Evolutionary conservation across 345 rosid genomes (phyloP).

Genomic region (Moringa oleifera): DNA sequence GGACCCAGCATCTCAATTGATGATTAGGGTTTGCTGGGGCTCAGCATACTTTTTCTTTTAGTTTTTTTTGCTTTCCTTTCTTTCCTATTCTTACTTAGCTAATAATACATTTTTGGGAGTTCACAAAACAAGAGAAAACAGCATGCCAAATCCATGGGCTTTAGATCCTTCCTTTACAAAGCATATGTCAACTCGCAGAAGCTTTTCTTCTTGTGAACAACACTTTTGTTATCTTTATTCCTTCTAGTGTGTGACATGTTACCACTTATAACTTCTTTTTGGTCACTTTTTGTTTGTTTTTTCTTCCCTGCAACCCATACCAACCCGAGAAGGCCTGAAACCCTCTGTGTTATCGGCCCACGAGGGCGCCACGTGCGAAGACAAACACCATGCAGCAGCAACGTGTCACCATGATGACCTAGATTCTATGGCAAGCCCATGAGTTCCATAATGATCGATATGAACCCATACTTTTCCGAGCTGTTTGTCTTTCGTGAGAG

Average conservation of each 20-base stretch:
- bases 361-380: constrained; percentile 4
- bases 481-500: constrained; percentile 35
- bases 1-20: constrained; percentile 30
- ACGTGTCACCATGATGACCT: background rate
- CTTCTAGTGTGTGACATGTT: constrained; percentile 35
- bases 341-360: constrained; percentile 11
- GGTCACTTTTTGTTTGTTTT: constrained; percentile 47
- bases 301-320: constrained; percentile 15
- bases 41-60: constrained; percentile 15
- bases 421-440: background rate
- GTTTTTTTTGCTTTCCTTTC: too few species aligned
- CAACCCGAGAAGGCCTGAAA: constrained; percentile 13
- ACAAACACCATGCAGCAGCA: background rate
- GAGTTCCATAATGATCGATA: constrained; percentile 11
- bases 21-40: constrained; percentile 42
- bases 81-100: too few species aligned
- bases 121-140: background rate
- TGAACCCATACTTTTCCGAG: constrained; percentile 7
- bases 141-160: constrained; percentile 23
- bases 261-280: constrained; percentile 41
- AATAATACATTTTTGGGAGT: constrained; percentile 11
- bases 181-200: constrained; percentile 30
- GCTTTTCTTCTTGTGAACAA: constrained; percentile 20
- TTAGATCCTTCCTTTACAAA: constrained; percentile 40
- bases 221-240: constrained; percentile 29